These are phyloP conservation scores for Penicillium pulvis DNA, from an alignment of 495 filamentous ascomycete genomes.

Conservation along the genomic window DNA sequence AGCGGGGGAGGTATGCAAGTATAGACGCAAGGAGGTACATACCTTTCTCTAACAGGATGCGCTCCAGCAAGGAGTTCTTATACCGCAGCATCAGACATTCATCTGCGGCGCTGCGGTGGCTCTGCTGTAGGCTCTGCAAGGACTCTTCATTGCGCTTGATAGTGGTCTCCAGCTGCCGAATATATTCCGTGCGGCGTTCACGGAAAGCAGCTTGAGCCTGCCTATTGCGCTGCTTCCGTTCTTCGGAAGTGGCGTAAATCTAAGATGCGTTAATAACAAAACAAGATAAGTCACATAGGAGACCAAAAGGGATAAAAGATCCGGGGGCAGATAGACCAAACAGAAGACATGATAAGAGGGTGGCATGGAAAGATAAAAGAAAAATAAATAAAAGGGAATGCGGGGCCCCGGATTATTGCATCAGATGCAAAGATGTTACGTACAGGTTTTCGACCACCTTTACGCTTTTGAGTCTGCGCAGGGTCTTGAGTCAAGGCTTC, in stretches of 20 bases:
- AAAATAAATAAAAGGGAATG: constrained; percentile 27
- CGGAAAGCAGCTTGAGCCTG: constrained; percentile 97
- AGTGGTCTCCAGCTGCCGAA: constrained; percentile 96
- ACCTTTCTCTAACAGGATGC: constrained; percentile 97
- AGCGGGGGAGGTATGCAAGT: constrained; percentile 2
- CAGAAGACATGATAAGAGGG: constrained; percentile 10
- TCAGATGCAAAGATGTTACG: constrained; percentile 38
- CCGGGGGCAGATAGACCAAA: not conserved
- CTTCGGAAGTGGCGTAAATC: constrained; percentile 99
- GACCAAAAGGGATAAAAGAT: not conserved
- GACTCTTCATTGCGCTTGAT: constrained; percentile 97
- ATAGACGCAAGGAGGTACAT: constrained; percentile 9
- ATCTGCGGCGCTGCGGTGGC: constrained; percentile 91
- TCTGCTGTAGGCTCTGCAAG: constrained; percentile 87
- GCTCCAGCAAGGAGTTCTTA: constrained; percentile 94
- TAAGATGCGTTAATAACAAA: constrained; percentile 29
- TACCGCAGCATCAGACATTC: constrained; percentile 98
- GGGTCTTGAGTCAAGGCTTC: constrained; percentile 58
- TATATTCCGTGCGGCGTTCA: constrained; percentile 96
- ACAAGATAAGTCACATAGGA: not conserved
- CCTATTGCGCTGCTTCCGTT: constrained; percentile 95
- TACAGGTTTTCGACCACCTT: constrained; percentile 97
- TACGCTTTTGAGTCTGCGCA: constrained; percentile 78
- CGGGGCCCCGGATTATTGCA: constrained; percentile 37
- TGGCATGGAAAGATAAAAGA: constrained; percentile 7